Conservation (phyloP, 768 basidiomycete genomes). For the Termitomyces sp. region DNA sequence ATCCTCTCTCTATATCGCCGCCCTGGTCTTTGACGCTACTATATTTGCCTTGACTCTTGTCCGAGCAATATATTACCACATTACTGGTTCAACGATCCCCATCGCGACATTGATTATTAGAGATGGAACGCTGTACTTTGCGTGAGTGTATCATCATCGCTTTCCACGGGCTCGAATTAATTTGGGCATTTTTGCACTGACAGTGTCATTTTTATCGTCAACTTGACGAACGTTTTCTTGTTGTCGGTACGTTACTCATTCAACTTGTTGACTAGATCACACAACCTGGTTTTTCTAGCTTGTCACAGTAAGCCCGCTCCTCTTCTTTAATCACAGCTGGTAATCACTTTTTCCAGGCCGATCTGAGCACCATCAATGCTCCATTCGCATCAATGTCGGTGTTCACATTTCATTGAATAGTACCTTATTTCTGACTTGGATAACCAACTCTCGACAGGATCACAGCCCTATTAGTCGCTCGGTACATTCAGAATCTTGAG, state of each 20-base stretch:
- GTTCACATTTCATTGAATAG: not conserved
- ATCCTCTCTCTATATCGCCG: not conserved
- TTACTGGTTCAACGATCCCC: not conserved
- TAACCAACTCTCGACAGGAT: not conserved
- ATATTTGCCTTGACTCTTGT: not conserved
- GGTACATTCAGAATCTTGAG: not conserved
- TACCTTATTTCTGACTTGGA: not conserved
- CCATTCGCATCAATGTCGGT: not conserved
- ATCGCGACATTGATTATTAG: not conserved
- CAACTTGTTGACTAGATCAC: not conserved
- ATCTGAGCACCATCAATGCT: not conserved
- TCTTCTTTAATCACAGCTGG: not conserved
- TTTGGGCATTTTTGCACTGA: not conserved
- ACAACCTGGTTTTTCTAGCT: not conserved
- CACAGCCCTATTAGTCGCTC: not conserved
- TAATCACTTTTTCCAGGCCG: not conserved
- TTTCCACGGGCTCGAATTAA: not conserved
- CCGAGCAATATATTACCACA: not conserved
- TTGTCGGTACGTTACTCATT: not conserved
- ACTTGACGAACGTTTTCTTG: not conserved
- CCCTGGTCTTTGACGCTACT: not conserved
- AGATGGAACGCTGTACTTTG: not conserved
- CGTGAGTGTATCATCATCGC: not conserved
- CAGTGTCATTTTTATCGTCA: not conserved
- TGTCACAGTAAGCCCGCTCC: not conserved